Conservation (phyloP, 1,284 basidiomycete species). For the Fistulinella cinereoalba region DNA sequence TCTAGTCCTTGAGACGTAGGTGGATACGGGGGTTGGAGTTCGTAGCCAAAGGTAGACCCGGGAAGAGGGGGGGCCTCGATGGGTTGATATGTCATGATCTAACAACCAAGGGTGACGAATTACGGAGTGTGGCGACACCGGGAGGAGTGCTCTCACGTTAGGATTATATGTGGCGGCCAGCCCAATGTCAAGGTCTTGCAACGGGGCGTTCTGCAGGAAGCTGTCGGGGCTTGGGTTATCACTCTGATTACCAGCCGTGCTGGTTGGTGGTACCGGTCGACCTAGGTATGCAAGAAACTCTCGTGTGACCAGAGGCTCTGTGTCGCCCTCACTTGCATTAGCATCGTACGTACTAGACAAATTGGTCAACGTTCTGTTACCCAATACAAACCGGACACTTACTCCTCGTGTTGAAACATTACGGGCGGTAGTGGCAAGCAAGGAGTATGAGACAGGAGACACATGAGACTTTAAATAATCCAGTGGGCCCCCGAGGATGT, state of each 20-base stretch:
- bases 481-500: constrained; percentile 11
- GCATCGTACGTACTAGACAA: constrained; percentile 8
- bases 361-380: constrained; percentile 3
- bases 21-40: no score
- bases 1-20: no score
- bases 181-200: background rate
- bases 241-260: background rate
- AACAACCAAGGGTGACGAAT: background rate
- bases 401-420: constrained; percentile 23
- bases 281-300: background rate
- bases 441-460: constrained; percentile 4
- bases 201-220: background rate
- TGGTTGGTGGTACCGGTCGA: constrained; percentile 5
- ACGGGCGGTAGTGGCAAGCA: constrained; percentile 2
- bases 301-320: constrained; percentile 1
- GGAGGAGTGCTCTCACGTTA: constrained; percentile 4
- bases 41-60: no score
- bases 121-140: background rate
- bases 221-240: background rate
- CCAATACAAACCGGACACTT: constrained; percentile 2
- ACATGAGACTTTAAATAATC: constrained; percentile 24
- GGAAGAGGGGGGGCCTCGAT: no score
- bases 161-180: constrained; percentile 9
- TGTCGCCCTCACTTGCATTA: constrained; percentile 3
- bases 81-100: no score